Percentiles rank a stretch among this genome's conserved stretches.
These are phyloP conservation scores for Podospora australis DNA, from an alignment of 495 filamentous ascomycete genomes.

Conservation along the genomic window DNA sequence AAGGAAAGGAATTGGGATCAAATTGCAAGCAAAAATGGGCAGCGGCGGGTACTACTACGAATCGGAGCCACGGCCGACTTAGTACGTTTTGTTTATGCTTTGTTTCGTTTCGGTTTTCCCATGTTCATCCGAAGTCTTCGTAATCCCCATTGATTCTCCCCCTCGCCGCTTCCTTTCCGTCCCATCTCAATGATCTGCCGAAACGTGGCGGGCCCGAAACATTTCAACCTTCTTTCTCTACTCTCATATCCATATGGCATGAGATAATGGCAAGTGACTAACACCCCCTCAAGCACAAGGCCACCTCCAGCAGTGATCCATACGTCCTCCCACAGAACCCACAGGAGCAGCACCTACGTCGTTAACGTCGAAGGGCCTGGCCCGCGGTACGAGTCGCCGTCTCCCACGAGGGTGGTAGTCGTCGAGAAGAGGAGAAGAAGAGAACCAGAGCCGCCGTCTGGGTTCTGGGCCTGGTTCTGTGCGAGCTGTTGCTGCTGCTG, in stretches of 20 bases:
- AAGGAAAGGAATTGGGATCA: neutral
- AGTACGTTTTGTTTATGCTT: slow-evolving; percentile 6
- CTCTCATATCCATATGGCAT: no score
- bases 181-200: no score
- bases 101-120: no score
- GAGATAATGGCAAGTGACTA: neutral
- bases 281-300: neutral
- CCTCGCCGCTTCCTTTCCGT: no score
- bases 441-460: neutral
- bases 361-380: slow-evolving; percentile 4
- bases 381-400: slow-evolving; percentile 7
- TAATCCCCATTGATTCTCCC: no score
- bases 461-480: slow-evolving; percentile 11
- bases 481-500: slow-evolving; percentile 6
- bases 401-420: slow-evolving; percentile 8
- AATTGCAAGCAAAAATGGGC: neutral
- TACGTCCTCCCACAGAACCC: neutral
- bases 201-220: no score
- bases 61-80: slow-evolving; percentile 1
- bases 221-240: no score
- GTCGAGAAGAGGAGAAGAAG: slow-evolving; percentile 8
- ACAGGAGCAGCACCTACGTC: neutral
- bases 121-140: no score
- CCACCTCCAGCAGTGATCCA: neutral
- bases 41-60: slow-evolving; percentile 6